Percentiles rank a stretch among this genome's conserved stretches.
Conservation (phyloP, 768 basidiomycete species). For the Pleurotus cornucopiae region DNA sequence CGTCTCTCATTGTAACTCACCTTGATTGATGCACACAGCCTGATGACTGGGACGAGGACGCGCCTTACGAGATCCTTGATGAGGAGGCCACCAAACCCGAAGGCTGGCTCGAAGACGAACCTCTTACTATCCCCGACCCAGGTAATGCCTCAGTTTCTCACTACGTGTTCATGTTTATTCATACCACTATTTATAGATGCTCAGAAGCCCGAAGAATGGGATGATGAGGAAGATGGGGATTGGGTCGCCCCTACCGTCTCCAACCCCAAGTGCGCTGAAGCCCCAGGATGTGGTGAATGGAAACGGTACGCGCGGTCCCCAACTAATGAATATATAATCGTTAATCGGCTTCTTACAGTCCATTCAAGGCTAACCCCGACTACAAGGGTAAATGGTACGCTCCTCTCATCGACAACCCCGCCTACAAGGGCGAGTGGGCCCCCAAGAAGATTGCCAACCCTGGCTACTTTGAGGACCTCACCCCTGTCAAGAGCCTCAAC, state of each 20-base stretch:
- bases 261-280: slow-evolving; percentile 89
- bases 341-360: slow-evolving; percentile 27
- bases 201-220: slow-evolving; percentile 98
- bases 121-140: slow-evolving; percentile 78
- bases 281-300: slow-evolving; percentile 95
- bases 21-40: slow-evolving; percentile 44
- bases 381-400: slow-evolving; percentile 99
- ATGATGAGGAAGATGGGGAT: slow-evolving; percentile 98
- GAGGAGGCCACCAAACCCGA: slow-evolving; percentile 86
- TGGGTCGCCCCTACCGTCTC: slow-evolving; percentile 88
- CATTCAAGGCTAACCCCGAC: slow-evolving; percentile 84
- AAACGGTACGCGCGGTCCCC: slow-evolving; percentile 47
- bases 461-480: slow-evolving; percentile 81
- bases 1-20: neutral
- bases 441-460: slow-evolving; percentile 92
- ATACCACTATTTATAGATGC: slow-evolving; percentile 43
- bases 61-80: slow-evolving; percentile 88
- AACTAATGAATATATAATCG: neutral
- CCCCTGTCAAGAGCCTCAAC: slow-evolving; percentile 75
- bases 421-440: slow-evolving; percentile 93
- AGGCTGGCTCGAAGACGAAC: slow-evolving; percentile 94
- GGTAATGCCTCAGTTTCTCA: slow-evolving; percentile 36
- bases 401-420: slow-evolving; percentile 95
- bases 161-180: neutral
- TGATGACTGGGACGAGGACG: slow-evolving; percentile 97